Percentiles rank a stretch among this genome's conserved stretches.
Evolutionary conservation across 2,329 filamentous ascomycete species (phyloP).

Genomic region (Aurifilum marmelostoma): DNA sequence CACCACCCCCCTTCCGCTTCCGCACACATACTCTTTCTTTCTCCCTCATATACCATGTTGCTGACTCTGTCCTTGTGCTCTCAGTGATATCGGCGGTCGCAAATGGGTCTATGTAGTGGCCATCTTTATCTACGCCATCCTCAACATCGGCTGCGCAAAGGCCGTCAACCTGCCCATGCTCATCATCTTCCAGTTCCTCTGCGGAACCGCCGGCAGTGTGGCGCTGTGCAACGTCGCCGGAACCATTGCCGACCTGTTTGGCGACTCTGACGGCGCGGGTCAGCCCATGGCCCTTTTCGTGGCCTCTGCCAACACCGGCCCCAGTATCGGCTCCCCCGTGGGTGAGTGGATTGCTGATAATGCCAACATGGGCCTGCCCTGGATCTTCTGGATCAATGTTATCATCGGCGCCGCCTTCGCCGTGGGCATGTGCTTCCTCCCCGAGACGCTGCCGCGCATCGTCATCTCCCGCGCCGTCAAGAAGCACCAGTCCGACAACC

Average conservation of each 20-base stretch:
- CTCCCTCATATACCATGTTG: too few species aligned
- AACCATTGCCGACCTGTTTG: conserved; percentile 42
- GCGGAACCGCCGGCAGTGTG: conserved; percentile 40
- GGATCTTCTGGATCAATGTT: conserved; percentile 47
- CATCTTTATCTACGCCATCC: conserved; percentile 39
- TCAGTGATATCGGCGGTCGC: conserved; percentile 45
- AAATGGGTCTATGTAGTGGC: conserved; percentile 49
- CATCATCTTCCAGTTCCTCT: conserved; percentile 43
- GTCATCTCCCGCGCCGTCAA: conserved; percentile 42
- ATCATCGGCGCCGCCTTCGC: conserved; percentile 44
- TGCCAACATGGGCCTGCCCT: conserved; percentile 40
- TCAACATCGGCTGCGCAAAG: conserved; percentile 42
- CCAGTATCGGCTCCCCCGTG: conserved; percentile 44
- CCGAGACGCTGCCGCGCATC: conserved; percentile 45
- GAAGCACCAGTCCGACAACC: conserved; percentile 37
- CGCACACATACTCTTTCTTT: too few species aligned
- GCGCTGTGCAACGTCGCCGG: conserved; percentile 42
- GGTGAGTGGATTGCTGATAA: conserved; percentile 45
- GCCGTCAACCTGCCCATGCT: conserved; percentile 43
- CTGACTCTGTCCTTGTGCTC: neutral
- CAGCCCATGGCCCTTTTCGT: conserved; percentile 50
- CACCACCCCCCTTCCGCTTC: too few species aligned
- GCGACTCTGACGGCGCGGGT: conserved; percentile 43
- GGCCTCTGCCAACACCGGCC: conserved; percentile 44
- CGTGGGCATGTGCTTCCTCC: conserved; percentile 41